Base-by-base conservation (phyloP, 257 asterid species). In the Petunia secreta region DNA sequence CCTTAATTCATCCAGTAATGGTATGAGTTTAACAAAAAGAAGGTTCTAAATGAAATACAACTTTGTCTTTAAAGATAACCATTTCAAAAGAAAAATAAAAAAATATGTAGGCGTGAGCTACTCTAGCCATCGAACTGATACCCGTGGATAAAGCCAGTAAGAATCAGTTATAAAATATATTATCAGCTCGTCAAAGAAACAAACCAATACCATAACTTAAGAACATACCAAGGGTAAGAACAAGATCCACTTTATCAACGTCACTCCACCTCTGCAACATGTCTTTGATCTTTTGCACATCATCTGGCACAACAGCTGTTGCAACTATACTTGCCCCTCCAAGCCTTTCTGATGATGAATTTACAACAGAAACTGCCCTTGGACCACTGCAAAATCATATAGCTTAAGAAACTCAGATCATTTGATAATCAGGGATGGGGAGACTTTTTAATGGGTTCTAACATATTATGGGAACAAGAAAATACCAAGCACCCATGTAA, bases 191-290 rank as follows among this genome's bases (percentile, higher is more conserved):
- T 43, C 71, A 63, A 54, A 85, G 59, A 84, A 50, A 73, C 1
- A 48, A 63, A 46, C 34, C 77, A 65, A 62, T 44, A 25, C 38
- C 15, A 46, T n/a, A 53, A 25, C 53, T 64, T 38, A 43, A 52
- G 52, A 64, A 67, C 91, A 82, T 82, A 93, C 99, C 99, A 52
- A 92, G 97, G 62, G 99, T 96, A 80, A 96, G 97, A 85, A 96
- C 89, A 86, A 96, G 97, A 83, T 96, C 99, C 85, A 96, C 88
- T 82, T 91, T 84, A 84, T 93, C 99, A 44, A 88, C 81, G 81
- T 96, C 99, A 82, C 98, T 87, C 99, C 98, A 95, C 80, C 85
- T 90, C 91, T 80, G 89, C 77, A 95, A 82, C 60, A 87, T 58
- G 80, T 88, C 93, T 87, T 85, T 92, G 82, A 95, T 95, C 84